Base-by-base conservation (phyloP, 2,329 filamentous ascomycete species). In the Aspergillus novoparasiticus region DNA sequence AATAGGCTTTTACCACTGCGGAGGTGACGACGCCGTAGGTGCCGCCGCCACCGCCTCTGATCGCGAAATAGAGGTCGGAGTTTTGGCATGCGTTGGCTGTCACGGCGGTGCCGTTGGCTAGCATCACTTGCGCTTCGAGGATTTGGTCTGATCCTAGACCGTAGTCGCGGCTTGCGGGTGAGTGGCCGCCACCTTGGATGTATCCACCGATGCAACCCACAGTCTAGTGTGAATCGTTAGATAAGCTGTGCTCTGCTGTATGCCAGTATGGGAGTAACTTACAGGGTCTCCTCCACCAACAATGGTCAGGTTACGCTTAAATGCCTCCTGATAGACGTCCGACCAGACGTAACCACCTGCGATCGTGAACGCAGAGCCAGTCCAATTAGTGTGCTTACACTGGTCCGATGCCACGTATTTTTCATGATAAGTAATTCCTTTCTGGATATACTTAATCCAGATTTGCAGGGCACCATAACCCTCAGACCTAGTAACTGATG, bases 121-220 rank as follows among this genome's bases (percentile, higher is more conserved):
- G 72, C 45, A 83, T 75, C 4, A 82, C 77, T 36, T 80, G 69
- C 6, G 75, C 74, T 61, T 81, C 79, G 41, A 83, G 76, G 1
- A 80, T 73, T 66, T 83, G 78, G 64, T 84, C 82, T 0, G 79
- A 77, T 1, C 74, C 80, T 14, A 83, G 72, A 3, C 81, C 81
- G 60, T 80, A 82, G 34, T 77, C 71, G 46, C 71, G 73, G 12
- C 76, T 74, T 10, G 76, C 72, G 1, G 78, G 76, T 2, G 75
- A 75, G 55, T 83, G 81, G 12, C 81, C 81, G 23, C 79, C 81
- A 4, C 81, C 79, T 32, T 77, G 74, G 0, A 73, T 68, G 71
- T 77, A 82, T 1, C 80, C 80, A 6, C 78, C 78, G 46, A 67
- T 66, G 16, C 65, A 59, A 6, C 72, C 73, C 21, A 64, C 70